These are phyloP conservation scores for Priceomyces carsonii DNA, from an alignment of 805 yeast species.

Conservation along the genomic window DNA sequence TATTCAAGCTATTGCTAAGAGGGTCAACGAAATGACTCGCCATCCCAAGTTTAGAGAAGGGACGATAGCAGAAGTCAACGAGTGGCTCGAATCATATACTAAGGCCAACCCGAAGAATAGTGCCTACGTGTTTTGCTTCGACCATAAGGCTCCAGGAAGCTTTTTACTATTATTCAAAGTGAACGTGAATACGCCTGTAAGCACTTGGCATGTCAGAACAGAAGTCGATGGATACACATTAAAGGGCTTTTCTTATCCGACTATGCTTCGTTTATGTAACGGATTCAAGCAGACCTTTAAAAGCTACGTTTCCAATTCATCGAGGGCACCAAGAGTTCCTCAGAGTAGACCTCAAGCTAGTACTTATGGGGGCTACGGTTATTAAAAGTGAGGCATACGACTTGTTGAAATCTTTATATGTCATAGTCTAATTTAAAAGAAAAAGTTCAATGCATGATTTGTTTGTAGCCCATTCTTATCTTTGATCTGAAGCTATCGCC, in stretches of 20 bases:
- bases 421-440: neutral
- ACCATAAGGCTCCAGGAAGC: constrained; percentile 93
- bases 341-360: constrained; percentile 14
- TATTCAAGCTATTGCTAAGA: constrained; percentile 77
- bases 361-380: constrained; percentile 25
- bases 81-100: constrained; percentile 86
- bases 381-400: constrained; percentile 13
- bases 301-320: constrained; percentile 25
- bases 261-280: constrained; percentile 83
- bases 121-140: constrained; percentile 87
- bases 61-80: constrained; percentile 72
- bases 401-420: no score
- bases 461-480: constrained; percentile 33
- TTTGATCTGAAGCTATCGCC: constrained; percentile 70
- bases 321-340: constrained; percentile 17
- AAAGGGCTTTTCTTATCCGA: constrained; percentile 82
- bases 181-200: constrained; percentile 63
- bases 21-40: constrained; percentile 79
- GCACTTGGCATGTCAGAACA: constrained; percentile 90
- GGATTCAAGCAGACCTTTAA: constrained; percentile 81
- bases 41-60: constrained; percentile 90
- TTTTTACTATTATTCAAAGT: constrained; percentile 85
- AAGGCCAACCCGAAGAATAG: constrained; percentile 89
- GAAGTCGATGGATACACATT: constrained; percentile 83
- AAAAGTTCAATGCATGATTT: constrained; percentile 1